Conservation (phyloP, 805 yeast genomes). For the Nakazawaea ernobii region DNA sequence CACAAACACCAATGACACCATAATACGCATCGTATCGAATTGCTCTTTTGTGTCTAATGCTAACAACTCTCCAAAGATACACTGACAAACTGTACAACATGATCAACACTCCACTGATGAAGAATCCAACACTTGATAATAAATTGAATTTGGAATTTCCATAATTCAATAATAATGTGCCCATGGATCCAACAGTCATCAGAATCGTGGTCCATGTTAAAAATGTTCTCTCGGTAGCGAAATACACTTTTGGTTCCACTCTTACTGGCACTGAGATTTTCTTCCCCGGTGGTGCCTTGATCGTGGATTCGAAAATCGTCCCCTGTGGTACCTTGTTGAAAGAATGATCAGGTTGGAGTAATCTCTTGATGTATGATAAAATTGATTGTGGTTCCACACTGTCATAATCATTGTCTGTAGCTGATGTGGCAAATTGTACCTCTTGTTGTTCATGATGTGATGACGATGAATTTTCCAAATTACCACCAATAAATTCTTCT, state of each 20-base stretch:
- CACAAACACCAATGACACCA: slow-evolving; percentile 84
- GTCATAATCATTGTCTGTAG: neutral
- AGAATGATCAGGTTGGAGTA: slow-evolving; percentile 35
- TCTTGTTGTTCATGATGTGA: slow-evolving; percentile 1
- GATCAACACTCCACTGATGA: slow-evolving; percentile 70
- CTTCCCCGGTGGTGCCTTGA: slow-evolving; percentile 83
- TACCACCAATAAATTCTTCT: slow-evolving; percentile 53
- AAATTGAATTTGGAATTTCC: slow-evolving; percentile 69
- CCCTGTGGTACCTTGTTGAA: slow-evolving; percentile 59
- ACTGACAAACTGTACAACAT: slow-evolving; percentile 65
- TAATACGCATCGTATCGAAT: slow-evolving; percentile 79
- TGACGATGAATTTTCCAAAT: slow-evolving; percentile 7
- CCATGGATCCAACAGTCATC: slow-evolving; percentile 81
- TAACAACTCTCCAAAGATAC: slow-evolving; percentile 77
- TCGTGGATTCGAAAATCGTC: slow-evolving; percentile 51
- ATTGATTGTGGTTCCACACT: neutral
- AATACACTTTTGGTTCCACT: slow-evolving; percentile 98
- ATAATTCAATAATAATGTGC: slow-evolving; percentile 78
- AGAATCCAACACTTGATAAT: slow-evolving; percentile 83
- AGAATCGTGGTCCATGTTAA: slow-evolving; percentile 92
- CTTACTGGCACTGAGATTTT: slow-evolving; percentile 87
- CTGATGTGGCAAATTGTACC: neutral
- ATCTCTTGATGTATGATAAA: slow-evolving; percentile 5
- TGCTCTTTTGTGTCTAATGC: slow-evolving; percentile 78
- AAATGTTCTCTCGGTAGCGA: slow-evolving; percentile 95